Conservation (phyloP, 2,329 filamentous ascomycete species). For the Paecilomyces formosus region DNA sequence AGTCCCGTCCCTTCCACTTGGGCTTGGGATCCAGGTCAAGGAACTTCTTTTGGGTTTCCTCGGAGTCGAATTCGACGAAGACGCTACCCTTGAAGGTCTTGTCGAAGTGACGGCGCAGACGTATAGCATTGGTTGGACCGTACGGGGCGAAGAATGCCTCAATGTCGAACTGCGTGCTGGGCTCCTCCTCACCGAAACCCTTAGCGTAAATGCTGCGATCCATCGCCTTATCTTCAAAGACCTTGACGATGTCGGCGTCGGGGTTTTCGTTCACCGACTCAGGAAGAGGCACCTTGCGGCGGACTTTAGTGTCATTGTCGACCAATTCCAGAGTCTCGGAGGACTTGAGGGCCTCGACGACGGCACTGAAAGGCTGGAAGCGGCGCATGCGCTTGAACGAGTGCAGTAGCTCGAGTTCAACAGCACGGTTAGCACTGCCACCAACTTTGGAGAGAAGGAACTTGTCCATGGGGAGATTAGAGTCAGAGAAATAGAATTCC, state of each 20-base stretch:
- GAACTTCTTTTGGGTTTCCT: constrained; percentile 74
- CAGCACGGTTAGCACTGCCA: constrained; percentile 65
- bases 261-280: constrained; percentile 48
- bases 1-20: constrained; percentile 70
- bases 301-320: constrained; percentile 64
- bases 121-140: constrained; percentile 72
- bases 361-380: constrained; percentile 79
- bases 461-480: constrained; percentile 81
- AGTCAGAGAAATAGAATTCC: constrained; percentile 93
- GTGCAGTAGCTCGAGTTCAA: constrained; percentile 69
- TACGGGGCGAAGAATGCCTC: constrained; percentile 83
- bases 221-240: constrained; percentile 59
- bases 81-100: constrained; percentile 91
- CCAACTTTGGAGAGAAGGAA: constrained; percentile 74
- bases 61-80: constrained; percentile 82
- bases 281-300: constrained; percentile 65
- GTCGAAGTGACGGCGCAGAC: constrained; percentile 68
- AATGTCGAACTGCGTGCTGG: constrained; percentile 83
- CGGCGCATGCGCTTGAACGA: constrained; percentile 93
- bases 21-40: constrained; percentile 72
- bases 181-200: constrained; percentile 81
- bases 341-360: constrained; percentile 75
- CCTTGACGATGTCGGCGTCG: constrained; percentile 46
- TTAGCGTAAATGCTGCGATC: constrained; percentile 81
- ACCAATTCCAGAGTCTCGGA: constrained; percentile 66